Percentiles rank a stretch among this genome's conserved stretches.
Evolutionary conservation across 2,329 filamentous ascomycete genomes (phyloP).

Genomic region (Amphichorda felina): DNA sequence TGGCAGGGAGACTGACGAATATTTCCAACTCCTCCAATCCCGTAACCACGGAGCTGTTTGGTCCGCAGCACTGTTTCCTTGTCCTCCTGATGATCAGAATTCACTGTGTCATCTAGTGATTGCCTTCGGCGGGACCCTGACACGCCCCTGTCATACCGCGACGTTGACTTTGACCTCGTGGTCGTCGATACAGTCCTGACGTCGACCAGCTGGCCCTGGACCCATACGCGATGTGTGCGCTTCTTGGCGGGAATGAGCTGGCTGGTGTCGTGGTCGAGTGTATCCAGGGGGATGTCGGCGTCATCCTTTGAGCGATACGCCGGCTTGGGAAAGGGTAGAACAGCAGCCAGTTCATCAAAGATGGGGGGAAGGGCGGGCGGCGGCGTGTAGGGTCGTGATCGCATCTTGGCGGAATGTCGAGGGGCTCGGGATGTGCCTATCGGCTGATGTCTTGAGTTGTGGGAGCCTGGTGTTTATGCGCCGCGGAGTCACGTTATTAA

Average conservation of each 20-base stretch:
- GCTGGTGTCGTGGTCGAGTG: slow-evolving; percentile 17
- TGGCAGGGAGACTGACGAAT: slow-evolving; percentile 17
- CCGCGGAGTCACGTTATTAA: too few relatives aligned
- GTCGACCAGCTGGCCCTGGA: slow-evolving; percentile 22
- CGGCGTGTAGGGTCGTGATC: slow-evolving; percentile 14
- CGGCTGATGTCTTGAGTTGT: too few relatives aligned
- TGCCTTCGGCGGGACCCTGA: background rate
- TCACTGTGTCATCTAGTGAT: slow-evolving; percentile 8
- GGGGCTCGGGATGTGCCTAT: too few relatives aligned
- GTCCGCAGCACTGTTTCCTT: slow-evolving; percentile 15
- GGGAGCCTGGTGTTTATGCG: too few relatives aligned
- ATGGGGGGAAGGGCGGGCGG: slow-evolving; percentile 14
- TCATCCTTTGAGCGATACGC: slow-evolving; percentile 6
- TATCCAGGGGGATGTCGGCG: slow-evolving; percentile 9
- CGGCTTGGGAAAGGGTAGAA: slow-evolving; percentile 2
- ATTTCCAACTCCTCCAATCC: slow-evolving; percentile 26
- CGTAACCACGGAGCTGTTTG: slow-evolving; percentile 21
- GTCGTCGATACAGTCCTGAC: slow-evolving; percentile 21
- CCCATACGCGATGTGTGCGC: slow-evolving; percentile 18
- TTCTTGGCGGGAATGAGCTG: slow-evolving; percentile 16
- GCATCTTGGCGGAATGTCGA: slow-evolving; percentile 4
- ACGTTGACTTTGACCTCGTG: background rate
- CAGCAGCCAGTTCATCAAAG: slow-evolving; percentile 6
- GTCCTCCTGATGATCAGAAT: slow-evolving; percentile 11
- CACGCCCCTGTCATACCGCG: background rate